These are phyloP conservation scores for Podospora pseudocomata DNA, from an alignment of 495 filamentous ascomycete species.

Conservation along the genomic window DNA sequence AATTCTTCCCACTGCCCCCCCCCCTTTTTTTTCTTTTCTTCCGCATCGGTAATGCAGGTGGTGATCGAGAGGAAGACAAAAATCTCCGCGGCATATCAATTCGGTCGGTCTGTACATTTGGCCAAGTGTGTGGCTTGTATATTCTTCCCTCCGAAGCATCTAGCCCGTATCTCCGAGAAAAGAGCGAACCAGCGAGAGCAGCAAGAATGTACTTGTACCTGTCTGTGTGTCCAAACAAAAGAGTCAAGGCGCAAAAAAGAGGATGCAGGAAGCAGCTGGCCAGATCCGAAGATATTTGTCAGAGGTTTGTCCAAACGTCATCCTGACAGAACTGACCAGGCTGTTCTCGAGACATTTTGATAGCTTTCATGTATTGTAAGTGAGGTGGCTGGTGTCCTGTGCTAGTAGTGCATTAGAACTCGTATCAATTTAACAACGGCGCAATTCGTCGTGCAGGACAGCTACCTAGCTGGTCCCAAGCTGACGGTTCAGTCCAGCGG, in stretches of 20 bases:
- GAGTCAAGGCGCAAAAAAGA: neutral
- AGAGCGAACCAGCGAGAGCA: constrained; percentile 3
- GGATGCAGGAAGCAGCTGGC: neutral
- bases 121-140: neutral
- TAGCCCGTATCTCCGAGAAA: constrained; percentile 1
- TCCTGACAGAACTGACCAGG: neutral
- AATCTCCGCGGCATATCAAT: neutral
- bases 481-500: neutral
- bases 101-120: neutral
- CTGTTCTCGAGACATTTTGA: neutral
- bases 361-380: neutral
- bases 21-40: neutral
- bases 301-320: neutral
- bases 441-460: neutral
- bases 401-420: neutral
- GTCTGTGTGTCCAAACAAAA: neutral
- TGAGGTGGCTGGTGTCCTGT: neutral
- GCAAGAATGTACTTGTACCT: no score
- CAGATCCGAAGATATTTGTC: neutral
- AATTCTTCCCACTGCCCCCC: neutral
- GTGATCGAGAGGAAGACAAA: neutral
- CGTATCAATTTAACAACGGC: neutral
- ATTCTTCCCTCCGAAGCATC: neutral
- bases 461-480: neutral
- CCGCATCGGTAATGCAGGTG: neutral